A percentile compares a stretch with the other conserved stretches of the same genome.
Conservation (phyloP, 2,329 filamentous ascomycete genomes). For the Xylaria sp. region DNA sequence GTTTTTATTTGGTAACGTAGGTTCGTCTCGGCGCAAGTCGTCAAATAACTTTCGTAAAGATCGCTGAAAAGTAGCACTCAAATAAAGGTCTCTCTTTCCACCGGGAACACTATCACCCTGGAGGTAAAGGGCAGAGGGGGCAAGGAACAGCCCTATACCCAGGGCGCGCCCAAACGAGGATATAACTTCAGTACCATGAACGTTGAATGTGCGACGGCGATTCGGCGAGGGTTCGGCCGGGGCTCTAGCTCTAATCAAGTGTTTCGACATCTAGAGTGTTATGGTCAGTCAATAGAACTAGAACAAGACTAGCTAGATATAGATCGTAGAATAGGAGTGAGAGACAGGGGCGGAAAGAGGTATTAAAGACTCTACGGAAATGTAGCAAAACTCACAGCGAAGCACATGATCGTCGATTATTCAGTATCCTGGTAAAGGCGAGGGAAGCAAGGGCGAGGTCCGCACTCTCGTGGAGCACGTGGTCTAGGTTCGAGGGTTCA, state of each 20-base stretch:
- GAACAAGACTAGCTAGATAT: too few relatives aligned
- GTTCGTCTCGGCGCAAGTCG: conserved; percentile 46
- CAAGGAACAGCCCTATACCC: conserved; percentile 39
- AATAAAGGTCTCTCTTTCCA: conserved; percentile 44
- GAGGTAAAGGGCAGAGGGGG: conserved; percentile 40
- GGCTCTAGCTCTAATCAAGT: conserved; percentile 28
- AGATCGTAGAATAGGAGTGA: too few relatives aligned
- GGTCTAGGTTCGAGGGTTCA: conserved; percentile 13
- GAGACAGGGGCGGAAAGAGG: background rate
- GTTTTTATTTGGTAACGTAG: conserved; percentile 44
- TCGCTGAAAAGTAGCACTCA: conserved; percentile 56
- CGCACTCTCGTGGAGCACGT: conserved; percentile 19
- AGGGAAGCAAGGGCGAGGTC: conserved; percentile 1
- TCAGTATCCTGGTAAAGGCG: background rate
- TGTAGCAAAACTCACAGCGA: conserved; percentile 25
- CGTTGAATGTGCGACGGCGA: conserved; percentile 39
- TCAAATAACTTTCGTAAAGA: conserved; percentile 56
- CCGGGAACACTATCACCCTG: conserved; percentile 28
- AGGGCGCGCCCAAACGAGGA: conserved; percentile 42
- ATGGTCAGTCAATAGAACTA: conserved; percentile 24
- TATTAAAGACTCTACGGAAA: background rate
- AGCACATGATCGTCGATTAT: conserved; percentile 28
- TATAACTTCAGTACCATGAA: conserved; percentile 39
- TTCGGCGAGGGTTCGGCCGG: conserved; percentile 29
- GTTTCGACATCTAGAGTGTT: conserved; percentile 32